These are phyloP conservation scores for Hyaloperonospora brassicae DNA, from an alignment of 352 stramenopile genomes.

Conservation along the genomic window DNA sequence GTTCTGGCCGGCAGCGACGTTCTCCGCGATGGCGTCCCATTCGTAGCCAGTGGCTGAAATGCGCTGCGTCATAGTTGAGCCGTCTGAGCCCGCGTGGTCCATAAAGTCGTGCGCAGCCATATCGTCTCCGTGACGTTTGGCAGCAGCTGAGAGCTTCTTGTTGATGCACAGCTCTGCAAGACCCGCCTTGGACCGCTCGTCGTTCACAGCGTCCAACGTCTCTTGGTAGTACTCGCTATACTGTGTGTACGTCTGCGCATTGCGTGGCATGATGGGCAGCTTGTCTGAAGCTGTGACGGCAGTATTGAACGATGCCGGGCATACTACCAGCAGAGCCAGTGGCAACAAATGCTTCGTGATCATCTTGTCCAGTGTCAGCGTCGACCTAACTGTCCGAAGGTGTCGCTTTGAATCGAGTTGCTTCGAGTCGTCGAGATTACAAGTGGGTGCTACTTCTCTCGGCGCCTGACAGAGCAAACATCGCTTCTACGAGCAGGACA, in stretches of 20 bases:
- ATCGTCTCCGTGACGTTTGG: constrained; percentile 30
- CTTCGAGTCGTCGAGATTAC: too few relatives aligned
- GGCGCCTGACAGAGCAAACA: too few relatives aligned
- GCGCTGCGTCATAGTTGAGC: constrained; percentile 36
- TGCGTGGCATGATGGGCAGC: constrained; percentile 17
- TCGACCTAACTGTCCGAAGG: too few relatives aligned
- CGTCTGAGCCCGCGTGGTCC: constrained; percentile 40
- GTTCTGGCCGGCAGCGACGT: constrained; percentile 43
- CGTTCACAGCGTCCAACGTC: constrained; percentile 38
- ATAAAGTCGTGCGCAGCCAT: constrained; percentile 45
- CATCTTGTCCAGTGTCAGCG: too few relatives aligned
- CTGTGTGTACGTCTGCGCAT: constrained; percentile 23
- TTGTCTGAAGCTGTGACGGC: constrained; percentile 10
- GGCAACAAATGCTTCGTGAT: too few relatives aligned
- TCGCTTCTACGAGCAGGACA: too few relatives aligned
- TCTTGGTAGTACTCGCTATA: constrained; percentile 22
- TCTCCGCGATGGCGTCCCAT: constrained; percentile 48
- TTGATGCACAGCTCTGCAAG: constrained; percentile 38
- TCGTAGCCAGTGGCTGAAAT: constrained; percentile 38
- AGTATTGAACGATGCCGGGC: constrained; percentile 8
- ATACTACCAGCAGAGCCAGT: too few relatives aligned
- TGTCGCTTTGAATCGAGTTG: too few relatives aligned
- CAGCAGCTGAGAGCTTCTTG: constrained; percentile 27
- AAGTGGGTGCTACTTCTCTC: too few relatives aligned
- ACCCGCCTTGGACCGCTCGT: constrained; percentile 33